phyloP scores from a whole-genome alignment of 169 alveolate species.

The Cryptosporidium viatorum region DNA sequence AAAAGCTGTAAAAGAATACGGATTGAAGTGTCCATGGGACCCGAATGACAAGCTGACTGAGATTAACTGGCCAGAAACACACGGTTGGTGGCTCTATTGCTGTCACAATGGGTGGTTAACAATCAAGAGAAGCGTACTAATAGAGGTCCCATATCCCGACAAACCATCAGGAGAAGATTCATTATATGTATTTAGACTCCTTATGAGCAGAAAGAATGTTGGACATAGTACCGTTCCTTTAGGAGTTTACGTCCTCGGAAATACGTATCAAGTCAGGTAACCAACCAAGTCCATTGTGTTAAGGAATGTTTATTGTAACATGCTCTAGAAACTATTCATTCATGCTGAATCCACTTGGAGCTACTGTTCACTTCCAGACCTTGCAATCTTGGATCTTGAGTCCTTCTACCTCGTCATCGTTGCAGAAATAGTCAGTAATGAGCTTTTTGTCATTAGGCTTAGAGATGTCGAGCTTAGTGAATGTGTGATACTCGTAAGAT shows the following conservation, averaged over 20 bases:
- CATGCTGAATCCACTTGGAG: background rate
- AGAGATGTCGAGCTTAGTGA: conserved; percentile 85
- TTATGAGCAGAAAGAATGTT: conserved; percentile 62
- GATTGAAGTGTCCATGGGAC: conserved; percentile 61
- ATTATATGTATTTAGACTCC: conserved; percentile 58
- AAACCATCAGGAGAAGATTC: conserved; percentile 56
- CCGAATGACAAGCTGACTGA: conserved; percentile 47
- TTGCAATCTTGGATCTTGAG: conserved; percentile 85
- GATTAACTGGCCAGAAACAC: conserved; percentile 70
- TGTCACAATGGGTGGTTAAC: conserved; percentile 73
- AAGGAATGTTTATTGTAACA: background rate
- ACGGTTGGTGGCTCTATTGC: conserved; percentile 74
- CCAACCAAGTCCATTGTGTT: background rate
- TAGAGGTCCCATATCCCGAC: conserved; percentile 67
- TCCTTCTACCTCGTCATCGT: conserved; percentile 89
- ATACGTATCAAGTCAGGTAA: conserved; percentile 43
- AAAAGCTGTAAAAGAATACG: conserved; percentile 41
- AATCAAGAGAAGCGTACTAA: conserved; percentile 17
- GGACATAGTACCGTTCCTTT: conserved; percentile 60
- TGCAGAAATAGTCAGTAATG: conserved; percentile 94
- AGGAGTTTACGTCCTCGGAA: conserved; percentile 66
- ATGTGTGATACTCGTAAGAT: conserved; percentile 92
- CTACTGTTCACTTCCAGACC: conserved; percentile 87
- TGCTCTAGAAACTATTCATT: background rate
- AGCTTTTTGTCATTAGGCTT: conserved; percentile 87